Evolutionary conservation across 1,139 yeast species (phyloP).

Genomic region (Scheffersomyces quercinus): DNA sequence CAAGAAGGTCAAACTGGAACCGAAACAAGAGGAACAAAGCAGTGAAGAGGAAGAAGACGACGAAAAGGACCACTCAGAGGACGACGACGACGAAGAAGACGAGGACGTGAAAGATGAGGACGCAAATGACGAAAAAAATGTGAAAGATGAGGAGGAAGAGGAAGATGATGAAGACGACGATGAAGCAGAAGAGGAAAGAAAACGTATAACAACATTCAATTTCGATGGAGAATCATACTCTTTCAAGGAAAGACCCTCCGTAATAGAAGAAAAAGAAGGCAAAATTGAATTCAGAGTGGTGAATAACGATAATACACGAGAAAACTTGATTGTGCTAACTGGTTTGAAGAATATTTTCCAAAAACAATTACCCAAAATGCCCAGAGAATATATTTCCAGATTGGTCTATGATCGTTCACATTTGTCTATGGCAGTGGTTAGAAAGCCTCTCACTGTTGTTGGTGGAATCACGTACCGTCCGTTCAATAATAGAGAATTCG

Average conservation of each 20-base stretch:
- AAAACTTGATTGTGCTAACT: constrained; percentile 85
- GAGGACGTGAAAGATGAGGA: constrained; percentile 12
- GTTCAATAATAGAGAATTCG: constrained; percentile 85
- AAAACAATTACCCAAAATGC: constrained; percentile 98
- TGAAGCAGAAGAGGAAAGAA: constrained; percentile 56
- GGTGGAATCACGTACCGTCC: constrained; percentile 98
- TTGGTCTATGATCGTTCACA: constrained; percentile 93
- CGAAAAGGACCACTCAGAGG: constrained; percentile 14
- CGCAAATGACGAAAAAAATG: constrained; percentile 14
- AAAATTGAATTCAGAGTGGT: constrained; percentile 94
- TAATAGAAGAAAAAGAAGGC: constrained; percentile 87
- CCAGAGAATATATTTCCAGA: constrained; percentile 92
- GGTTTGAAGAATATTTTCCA: constrained; percentile 96
- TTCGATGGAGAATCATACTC: constrained; percentile 80
- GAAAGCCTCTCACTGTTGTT: constrained; percentile 90
- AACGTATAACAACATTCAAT: constrained; percentile 39
- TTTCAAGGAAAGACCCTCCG: constrained; percentile 91
- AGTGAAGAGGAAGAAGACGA: constrained; percentile 11
- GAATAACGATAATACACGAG: constrained; percentile 86
- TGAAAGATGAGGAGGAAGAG: constrained; percentile 27
- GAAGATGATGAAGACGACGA: constrained; percentile 48
- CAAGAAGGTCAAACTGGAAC: constrained; percentile 26
- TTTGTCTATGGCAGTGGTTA: constrained; percentile 90
- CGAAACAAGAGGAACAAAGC: constrained; percentile 4
- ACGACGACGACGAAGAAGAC: constrained; percentile 9